Base-by-base conservation (phyloP, 805 yeast species). In the Candida germanica region DNA sequence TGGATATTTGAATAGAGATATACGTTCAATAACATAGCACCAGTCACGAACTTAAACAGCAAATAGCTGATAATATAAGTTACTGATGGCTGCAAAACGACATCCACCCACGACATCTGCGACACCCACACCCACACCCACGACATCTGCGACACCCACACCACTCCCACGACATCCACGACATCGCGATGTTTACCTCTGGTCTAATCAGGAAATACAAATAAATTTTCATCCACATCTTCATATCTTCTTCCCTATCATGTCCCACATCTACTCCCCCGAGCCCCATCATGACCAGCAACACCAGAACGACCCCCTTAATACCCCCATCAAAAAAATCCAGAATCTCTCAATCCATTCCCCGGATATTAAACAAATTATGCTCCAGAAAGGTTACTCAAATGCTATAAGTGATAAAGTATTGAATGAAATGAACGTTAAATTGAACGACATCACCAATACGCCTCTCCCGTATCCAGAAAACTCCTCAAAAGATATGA, bases 351-450 rank as follows among this genome's bases (percentile, higher is more conserved):
- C 56, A 5, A 40, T 67, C 16, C 47, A 53, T 26, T 63, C 70
- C 4, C 71, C 71, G 1, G 42, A 35, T 26, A 35, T 44, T 18
- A 42, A 40, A 19, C 38, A 53, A 19, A 38, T 47, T n/a, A 59
- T 75, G 56, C 58, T 69, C 33, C 56, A 62, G 12, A 66, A 65
- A 36, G 66, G 76, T 33, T 75, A 71, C 53, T 73, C 80, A 1
- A 62, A 71, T 37, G 63, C 60, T 30, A 58, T 74, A 26, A 66
- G 71, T 17, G 60, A 61, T 29, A 69, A 66, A 29, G 78, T 73
- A 9, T 43, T 73, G 35, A 56, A 52, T 29, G 79, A 73, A 42
- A 57, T 73, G 42, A 68, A 68, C 66, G 23, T 54, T 66, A 32
- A 46, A 48, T n/a, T 31, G 26, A 23, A 37, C 38, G 40, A 42